Evolutionary conservation across 495 filamentous ascomycete species (phyloP).

Genomic region (Aspergillus coremiiformis): DNA sequence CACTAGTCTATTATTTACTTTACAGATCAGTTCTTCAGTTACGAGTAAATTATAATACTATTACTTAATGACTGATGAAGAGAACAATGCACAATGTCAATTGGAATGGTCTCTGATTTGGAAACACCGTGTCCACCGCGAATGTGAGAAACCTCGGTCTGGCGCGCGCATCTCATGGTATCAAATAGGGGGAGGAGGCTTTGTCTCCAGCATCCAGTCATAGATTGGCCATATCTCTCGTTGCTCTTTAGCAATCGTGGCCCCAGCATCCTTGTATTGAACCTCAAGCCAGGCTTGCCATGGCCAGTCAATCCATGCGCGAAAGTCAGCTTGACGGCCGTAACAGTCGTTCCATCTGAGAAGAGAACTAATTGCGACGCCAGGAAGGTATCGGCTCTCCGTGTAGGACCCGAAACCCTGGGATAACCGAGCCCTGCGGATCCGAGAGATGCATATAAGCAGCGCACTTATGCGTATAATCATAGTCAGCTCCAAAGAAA

Average conservation of each 20-base stretch:
- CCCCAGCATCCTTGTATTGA: background rate
- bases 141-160: too few species aligned
- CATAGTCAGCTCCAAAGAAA: slow-evolving; percentile 20
- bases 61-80: slow-evolving; percentile 8
- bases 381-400: background rate
- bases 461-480: slow-evolving; percentile 23
- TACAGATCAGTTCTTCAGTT: too few species aligned
- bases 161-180: background rate
- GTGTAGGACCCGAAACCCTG: slow-evolving; percentile 22
- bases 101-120: too few species aligned
- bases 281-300: slow-evolving; percentile 4
- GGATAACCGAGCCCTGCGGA: slow-evolving; percentile 14
- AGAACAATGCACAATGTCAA: background rate
- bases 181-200: slow-evolving; percentile 1
- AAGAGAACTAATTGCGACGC: background rate
- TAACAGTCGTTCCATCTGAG: slow-evolving; percentile 1
- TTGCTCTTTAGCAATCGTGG: slow-evolving; percentile 1
- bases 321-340: background rate
- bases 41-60: slow-evolving; percentile 31
- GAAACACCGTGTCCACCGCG: too few species aligned
- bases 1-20: too few species aligned
- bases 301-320: slow-evolving; percentile 1
- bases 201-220: background rate
- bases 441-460: slow-evolving; percentile 15
- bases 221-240: background rate